These are phyloP conservation scores for Marchantia paleacea DNA, from an alignment of 225 moss, liverwort and hornwort genomes.

Conservation along the genomic window DNA sequence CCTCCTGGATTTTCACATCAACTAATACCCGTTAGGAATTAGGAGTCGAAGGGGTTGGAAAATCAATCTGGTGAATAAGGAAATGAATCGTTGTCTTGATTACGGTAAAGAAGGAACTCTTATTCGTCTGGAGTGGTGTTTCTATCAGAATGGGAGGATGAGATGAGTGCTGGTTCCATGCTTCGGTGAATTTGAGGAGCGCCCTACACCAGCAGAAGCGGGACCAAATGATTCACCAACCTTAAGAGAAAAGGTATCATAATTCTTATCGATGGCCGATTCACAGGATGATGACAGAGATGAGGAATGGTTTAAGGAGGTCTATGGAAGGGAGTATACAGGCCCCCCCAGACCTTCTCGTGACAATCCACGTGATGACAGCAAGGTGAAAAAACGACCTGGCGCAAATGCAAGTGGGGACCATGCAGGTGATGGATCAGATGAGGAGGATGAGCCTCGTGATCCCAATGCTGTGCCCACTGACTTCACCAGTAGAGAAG, in stretches of 20 bases:
- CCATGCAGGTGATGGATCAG: constrained; percentile 76
- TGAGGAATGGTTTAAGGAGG: constrained; percentile 99
- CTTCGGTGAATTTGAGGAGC: constrained; percentile 30
- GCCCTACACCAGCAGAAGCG: constrained; percentile 31
- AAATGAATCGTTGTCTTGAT: neutral
- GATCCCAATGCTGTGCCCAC: constrained; percentile 99
- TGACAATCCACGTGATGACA: constrained; percentile 59
- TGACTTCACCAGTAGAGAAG: constrained; percentile 99
- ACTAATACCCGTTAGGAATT: neutral
- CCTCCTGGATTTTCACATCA: neutral
- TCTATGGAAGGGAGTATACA: constrained; percentile 96
- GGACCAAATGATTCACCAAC: constrained; percentile 32
- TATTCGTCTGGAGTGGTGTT: constrained; percentile 12
- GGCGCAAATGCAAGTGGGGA: constrained; percentile 47
- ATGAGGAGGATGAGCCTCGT: constrained; percentile 88
- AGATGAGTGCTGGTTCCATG: constrained; percentile 18
- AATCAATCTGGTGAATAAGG: neutral
- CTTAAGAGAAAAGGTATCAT: constrained; percentile 45
- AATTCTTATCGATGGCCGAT: constrained; percentile 71
- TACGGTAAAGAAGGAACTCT: neutral
- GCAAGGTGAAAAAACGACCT: constrained; percentile 57
- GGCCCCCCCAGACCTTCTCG: constrained; percentile 70
- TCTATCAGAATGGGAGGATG: constrained; percentile 29
- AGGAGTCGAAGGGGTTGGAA: neutral
- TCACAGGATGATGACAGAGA: constrained; percentile 96